Base-by-base conservation (phyloP, 2,329 filamentous ascomycete species). In the Fusarium siculi region DNA sequence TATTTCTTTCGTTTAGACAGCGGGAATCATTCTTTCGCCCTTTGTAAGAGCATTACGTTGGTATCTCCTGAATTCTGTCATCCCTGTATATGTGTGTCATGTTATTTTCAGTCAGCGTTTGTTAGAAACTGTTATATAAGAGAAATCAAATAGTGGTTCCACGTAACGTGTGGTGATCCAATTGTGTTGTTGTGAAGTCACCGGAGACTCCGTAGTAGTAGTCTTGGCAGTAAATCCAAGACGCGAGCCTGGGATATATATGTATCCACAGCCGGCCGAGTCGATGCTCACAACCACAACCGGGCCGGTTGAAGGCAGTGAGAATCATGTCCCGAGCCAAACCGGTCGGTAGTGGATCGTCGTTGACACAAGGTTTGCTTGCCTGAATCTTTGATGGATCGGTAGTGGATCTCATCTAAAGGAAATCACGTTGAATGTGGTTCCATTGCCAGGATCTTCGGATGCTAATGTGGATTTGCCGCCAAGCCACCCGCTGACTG, bases 331-430 rank as follows among this genome's bases (percentile, higher is more conserved):
- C 52, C 68, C 60, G 60, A 64, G 50, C 56, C 42, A 70, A 71
- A 57, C 49, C 52, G 57, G 65, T 56, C 54, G 58, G 58, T 50
- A 63, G 76, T 77, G 74, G 76, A 77, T 66, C 72, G 76, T 71
- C 76, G 76, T 78, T 74, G 73, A 76, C 75, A 77, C 74, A 78
- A 72, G 76, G 74, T 77, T 78, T 78, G 66, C 72, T 76, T 71
- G 52, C 34, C 49, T 63, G 53, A 76, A 74, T 76, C 70, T 62
- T 74, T 59, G 61, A 68, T 72, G 75, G 66, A 75, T 75, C 67
- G 61, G 52, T 25, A 40, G 74, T 76, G 74, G 74, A 76, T 75
- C 74, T 76, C 66, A 76, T 76, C 74, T 69, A 66, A 71, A 47
- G 42, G 61, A 54, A 63, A 68, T 74, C 72, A 74, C 55, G 54